Evolutionary conservation across 2,329 filamentous ascomycete genomes (phyloP).

Genomic region (Aspergillus sp.): DNA sequence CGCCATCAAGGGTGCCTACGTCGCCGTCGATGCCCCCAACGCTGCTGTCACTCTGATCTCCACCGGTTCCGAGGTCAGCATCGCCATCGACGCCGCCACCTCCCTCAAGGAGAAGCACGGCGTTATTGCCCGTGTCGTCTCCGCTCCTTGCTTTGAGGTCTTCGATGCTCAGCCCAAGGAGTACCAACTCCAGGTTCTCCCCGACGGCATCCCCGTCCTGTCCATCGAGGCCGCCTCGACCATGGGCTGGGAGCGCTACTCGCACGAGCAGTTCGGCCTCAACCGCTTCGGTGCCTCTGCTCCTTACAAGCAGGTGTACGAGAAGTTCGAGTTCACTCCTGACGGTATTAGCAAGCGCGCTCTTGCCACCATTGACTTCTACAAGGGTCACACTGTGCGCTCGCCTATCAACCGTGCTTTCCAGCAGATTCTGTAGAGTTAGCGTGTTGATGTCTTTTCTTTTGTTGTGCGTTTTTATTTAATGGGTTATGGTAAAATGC

Average conservation of each 20-base stretch:
- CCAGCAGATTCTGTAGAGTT: slow-evolving; percentile 80
- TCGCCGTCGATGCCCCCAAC: slow-evolving; percentile 73
- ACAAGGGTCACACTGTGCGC: slow-evolving; percentile 90
- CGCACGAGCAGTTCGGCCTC: slow-evolving; percentile 97
- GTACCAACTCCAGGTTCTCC: slow-evolving; percentile 86
- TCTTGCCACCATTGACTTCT: slow-evolving; percentile 87
- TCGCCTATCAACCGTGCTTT: slow-evolving; percentile 97
- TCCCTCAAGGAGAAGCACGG: slow-evolving; percentile 81
- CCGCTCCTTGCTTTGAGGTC: slow-evolving; percentile 92
- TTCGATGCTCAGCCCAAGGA: slow-evolving; percentile 93
- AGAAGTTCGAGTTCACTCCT: slow-evolving; percentile 99
- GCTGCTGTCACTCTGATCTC: slow-evolving; percentile 85
- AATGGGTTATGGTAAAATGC: slow-evolving; percentile 20
- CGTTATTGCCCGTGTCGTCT: slow-evolving; percentile 85
- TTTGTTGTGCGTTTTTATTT: slow-evolving; percentile 17
- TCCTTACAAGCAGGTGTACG: slow-evolving; percentile 96
- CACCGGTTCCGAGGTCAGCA: slow-evolving; percentile 91
- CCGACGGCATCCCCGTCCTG: slow-evolving; percentile 86
- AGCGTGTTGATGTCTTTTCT: slow-evolving; percentile 10
- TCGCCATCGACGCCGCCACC: slow-evolving; percentile 89
- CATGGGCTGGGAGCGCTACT: slow-evolving; percentile 97
- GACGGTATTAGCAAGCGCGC: slow-evolving; percentile 96
- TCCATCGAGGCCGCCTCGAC: slow-evolving; percentile 96
- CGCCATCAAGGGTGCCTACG: slow-evolving; percentile 92
- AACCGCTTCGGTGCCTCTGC: slow-evolving; percentile 98